Percentiles rank a stretch among this genome's conserved stretches.
These are phyloP conservation scores for Hypoxylon sp. DNA, from an alignment of 2,329 filamentous ascomycete species.

Conservation along the genomic window DNA sequence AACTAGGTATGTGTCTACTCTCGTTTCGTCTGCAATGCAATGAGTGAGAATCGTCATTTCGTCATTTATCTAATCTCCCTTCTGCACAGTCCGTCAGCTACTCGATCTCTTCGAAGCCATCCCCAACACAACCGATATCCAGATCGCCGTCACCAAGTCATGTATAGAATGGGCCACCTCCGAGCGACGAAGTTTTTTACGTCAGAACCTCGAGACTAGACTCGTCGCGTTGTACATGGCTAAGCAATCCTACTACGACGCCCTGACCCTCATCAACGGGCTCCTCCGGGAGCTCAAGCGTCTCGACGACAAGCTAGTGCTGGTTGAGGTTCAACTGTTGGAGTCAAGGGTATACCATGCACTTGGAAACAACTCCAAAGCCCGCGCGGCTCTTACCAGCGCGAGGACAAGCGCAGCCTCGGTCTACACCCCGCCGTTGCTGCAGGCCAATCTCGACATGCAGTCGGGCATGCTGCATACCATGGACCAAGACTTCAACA, in stretches of 20 bases:
- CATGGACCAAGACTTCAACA: slow-evolving; percentile 99
- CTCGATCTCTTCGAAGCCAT: slow-evolving; percentile 95
- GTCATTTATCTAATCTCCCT: slow-evolving; percentile 13
- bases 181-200: slow-evolving; percentile 93
- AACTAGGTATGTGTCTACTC: slow-evolving; percentile 75
- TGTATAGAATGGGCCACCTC: slow-evolving; percentile 99
- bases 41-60: background rate
- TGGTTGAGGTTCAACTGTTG: slow-evolving; percentile 96
- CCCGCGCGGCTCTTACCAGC: slow-evolving; percentile 90
- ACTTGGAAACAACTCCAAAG: slow-evolving; percentile 94
- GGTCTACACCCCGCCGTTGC: slow-evolving; percentile 93
- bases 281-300: slow-evolving; percentile 97
- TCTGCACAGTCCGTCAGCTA: slow-evolving; percentile 83
- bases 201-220: slow-evolving; percentile 96
- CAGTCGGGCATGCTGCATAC: slow-evolving; percentile 99
- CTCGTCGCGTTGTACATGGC: slow-evolving; percentile 95
- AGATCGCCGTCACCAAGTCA: slow-evolving; percentile 95
- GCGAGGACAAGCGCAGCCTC: slow-evolving; percentile 95
- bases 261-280: slow-evolving; percentile 94
- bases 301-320: slow-evolving; percentile 95
- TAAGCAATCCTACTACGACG: slow-evolving; percentile 97
- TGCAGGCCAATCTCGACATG: slow-evolving; percentile 98
- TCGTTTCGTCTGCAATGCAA: slow-evolving; percentile 8
- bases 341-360: slow-evolving; percentile 98
- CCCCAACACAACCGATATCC: slow-evolving; percentile 91